Conservation (phyloP, 176 grass and related monocot genomes). For the Oryza meridionalis region DNA sequence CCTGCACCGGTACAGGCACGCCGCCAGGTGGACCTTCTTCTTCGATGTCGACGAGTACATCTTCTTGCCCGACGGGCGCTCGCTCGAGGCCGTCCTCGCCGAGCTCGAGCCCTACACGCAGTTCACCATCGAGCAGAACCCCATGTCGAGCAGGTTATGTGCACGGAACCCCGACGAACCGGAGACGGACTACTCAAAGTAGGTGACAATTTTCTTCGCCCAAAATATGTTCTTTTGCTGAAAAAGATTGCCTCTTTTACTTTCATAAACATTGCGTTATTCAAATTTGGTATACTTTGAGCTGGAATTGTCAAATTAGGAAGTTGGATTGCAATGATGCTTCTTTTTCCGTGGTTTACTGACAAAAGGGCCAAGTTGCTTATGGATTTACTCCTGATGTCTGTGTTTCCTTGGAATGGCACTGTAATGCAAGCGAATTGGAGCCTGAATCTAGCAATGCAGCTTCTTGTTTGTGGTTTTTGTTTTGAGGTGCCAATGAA, state of each 20-base stretch:
- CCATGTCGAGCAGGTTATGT: constrained; percentile 86
- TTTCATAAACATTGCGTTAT: background rate
- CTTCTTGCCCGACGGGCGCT: constrained; percentile 61
- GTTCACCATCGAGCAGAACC: constrained; percentile 97
- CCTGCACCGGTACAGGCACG: constrained; percentile 75
- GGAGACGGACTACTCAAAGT: constrained; percentile 52
- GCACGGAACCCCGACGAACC: constrained; percentile 46
- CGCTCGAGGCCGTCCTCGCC: constrained; percentile 56
- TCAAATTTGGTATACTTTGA: background rate
- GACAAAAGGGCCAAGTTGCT: background rate
- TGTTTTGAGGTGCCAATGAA: background rate
- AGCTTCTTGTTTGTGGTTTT: background rate
- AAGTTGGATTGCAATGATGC: background rate
- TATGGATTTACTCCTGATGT: background rate
- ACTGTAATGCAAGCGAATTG: background rate
- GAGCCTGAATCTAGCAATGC: background rate
- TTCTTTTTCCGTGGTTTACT: background rate
- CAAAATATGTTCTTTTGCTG: background rate
- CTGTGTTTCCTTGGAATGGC: background rate
- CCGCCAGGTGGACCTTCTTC: constrained; percentile 91
- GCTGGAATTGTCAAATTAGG: background rate
- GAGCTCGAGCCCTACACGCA: constrained; percentile 76
- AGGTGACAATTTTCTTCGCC: constrained; percentile 23
- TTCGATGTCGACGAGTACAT: constrained; percentile 98
- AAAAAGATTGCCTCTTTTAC: background rate